Base-by-base conservation (phyloP, 345 rosid species). In the Gossypium stocksii region DNA sequence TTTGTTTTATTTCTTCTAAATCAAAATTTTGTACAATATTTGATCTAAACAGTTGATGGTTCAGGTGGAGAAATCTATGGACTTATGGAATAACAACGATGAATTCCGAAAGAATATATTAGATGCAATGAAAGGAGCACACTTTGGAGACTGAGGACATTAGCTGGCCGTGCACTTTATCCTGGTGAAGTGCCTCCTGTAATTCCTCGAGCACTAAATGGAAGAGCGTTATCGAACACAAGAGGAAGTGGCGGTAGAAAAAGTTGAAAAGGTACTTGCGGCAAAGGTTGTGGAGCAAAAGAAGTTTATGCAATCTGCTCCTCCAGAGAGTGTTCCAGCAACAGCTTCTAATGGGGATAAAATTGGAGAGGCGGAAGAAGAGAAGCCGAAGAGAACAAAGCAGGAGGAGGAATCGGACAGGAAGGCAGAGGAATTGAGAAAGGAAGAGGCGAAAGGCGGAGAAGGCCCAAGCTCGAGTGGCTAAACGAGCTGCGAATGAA, bases 401-500 rank as follows among this genome's bases (percentile, higher is more conserved):
- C 93, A 89, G 88, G 97, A 89, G 78, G 91, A 87, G 70, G 97
- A 93, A 81, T 63, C 76, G 77, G 84, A 80, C 14, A 89, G 87
- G 83, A 88, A 58, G 38, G 97, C 83, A 17, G 97, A 94, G 65
- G 92, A 88, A 80, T 72, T 85, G 85, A 87, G 91, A 75, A 88
- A 85, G 97, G 81, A 92, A 90, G 82, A 89, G 85, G 72, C 85
- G 89, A 74, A 87, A 44, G 49, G 91, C 87, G 2, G 97, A 90
- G 57, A 88, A 86, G 77, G 97, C 97, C 20, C 86, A 81, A 77
- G 91, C 97, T 54, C 85, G 94, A 80, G 97, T 91, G 73, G 87
- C 78, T 6, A 59, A 79, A 51, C 89, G 81, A 82, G 97, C 89
- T 53, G 87, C 82, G 70, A 92, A 86, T 83, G 97, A 90, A 85